Conservation (phyloP, 768 basidiomycete species). For the Termitomyces sp. region DNA sequence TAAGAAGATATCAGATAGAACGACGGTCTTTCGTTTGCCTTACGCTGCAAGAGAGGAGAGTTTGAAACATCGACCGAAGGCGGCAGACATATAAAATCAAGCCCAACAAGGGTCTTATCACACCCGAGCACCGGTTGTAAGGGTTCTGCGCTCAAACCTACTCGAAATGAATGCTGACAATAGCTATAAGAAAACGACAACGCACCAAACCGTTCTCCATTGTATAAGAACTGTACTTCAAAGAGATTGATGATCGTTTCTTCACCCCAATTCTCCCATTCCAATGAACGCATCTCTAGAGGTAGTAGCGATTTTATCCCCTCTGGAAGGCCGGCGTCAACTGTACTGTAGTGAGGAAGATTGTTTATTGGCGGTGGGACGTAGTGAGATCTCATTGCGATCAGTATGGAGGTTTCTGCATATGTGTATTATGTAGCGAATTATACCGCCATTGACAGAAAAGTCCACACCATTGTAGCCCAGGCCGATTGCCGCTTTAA, state of each 20-base stretch:
- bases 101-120: constrained; percentile 31
- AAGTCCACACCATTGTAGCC: constrained; percentile 47
- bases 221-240: constrained; percentile 50
- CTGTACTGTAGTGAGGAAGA: constrained; percentile 28
- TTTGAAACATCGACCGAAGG: constrained; percentile 7
- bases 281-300: constrained; percentile 22
- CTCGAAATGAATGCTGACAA: not conserved
- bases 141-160: constrained; percentile 40
- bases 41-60: constrained; percentile 10
- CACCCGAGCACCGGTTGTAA: constrained; percentile 39
- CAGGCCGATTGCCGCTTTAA: constrained; percentile 54
- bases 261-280: constrained; percentile 56
- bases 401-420: constrained; percentile 50
- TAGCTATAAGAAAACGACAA: not conserved
- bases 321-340: constrained; percentile 38
- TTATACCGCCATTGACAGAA: not conserved
- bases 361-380: constrained; percentile 30
- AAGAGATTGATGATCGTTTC: constrained; percentile 56
- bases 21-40: constrained; percentile 21
- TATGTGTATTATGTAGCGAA: not conserved
- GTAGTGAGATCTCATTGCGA: constrained; percentile 58
- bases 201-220: constrained; percentile 41
- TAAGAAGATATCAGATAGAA: constrained; percentile 48
- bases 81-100: constrained; percentile 39
- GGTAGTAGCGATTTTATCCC: constrained; percentile 23